Evolutionary conservation across 768 basidiomycete species (phyloP).

Genomic region (Gymnopilus dilepis): DNA sequence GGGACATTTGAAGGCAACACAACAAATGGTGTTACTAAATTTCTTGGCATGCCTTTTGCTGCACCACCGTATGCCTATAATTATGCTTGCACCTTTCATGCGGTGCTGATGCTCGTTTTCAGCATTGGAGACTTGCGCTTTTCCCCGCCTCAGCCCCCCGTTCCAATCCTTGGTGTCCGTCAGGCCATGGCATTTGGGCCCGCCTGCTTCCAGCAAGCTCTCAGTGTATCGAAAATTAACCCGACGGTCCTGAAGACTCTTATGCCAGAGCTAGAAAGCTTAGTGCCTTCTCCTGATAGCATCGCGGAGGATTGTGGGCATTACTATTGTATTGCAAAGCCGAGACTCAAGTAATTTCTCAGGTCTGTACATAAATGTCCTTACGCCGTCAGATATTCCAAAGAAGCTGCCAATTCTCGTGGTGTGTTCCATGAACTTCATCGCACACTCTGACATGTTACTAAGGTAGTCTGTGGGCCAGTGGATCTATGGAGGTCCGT

Average conservation of each 20-base stretch:
- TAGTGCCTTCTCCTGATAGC: background rate
- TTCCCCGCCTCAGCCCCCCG: constrained; percentile 4
- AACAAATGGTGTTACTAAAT: constrained; percentile 2
- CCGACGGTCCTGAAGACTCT: background rate
- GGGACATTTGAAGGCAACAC: constrained; percentile 15
- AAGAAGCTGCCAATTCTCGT: constrained; percentile 21
- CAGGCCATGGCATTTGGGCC: constrained; percentile 15
- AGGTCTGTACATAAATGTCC: constrained; percentile 25
- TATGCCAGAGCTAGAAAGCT: background rate
- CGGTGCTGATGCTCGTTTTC: background rate
- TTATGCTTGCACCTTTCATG: background rate
- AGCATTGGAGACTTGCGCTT: constrained; percentile 16
- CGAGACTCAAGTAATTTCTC: background rate
- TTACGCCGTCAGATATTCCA: constrained; percentile 9
- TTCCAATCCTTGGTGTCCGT: background rate
- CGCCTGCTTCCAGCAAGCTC: constrained; percentile 15
- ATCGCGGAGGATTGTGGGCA: constrained; percentile 18
- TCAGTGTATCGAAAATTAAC: background rate
- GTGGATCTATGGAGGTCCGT: constrained; percentile 23
- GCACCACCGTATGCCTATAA: constrained; percentile 13
- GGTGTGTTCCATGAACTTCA: constrained; percentile 11
- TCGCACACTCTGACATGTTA: background rate
- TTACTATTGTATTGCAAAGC: background rate
- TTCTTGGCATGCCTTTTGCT: constrained; percentile 21
- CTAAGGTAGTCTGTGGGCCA: background rate